These are phyloP conservation scores for Paraphoma sp. DNA, from an alignment of 2,329 filamentous ascomycete genomes.

Conservation along the genomic window DNA sequence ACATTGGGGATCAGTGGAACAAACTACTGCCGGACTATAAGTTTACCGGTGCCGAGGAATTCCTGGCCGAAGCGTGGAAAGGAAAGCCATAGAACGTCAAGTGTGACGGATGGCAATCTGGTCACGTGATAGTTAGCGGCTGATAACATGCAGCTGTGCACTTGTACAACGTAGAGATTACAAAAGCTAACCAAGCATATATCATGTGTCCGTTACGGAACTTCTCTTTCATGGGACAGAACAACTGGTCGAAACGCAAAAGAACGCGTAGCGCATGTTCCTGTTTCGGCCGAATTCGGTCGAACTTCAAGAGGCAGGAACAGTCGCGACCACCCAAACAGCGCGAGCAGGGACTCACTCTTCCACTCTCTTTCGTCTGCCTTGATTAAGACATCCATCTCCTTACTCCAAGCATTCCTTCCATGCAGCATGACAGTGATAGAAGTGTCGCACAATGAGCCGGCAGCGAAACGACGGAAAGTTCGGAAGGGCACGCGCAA, in stretches of 20 bases:
- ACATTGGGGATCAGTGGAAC: conserved; percentile 53
- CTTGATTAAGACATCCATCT: not conserved
- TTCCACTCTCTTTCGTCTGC: not conserved
- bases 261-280: not conserved
- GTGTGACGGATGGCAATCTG: too few relatives aligned
- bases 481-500: conserved; percentile 48
- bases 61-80: conserved; percentile 47
- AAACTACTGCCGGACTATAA: conserved; percentile 50
- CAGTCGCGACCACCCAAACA: not conserved
- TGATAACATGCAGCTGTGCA: too few relatives aligned
- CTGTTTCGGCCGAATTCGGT: not conserved
- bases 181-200: too few relatives aligned
- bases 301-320: not conserved
- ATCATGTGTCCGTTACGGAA: too few relatives aligned
- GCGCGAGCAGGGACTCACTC: too few relatives aligned
- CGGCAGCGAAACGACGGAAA: conserved; percentile 26
- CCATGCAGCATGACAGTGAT: too few relatives aligned
- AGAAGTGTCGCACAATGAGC: not conserved
- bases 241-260: conserved; percentile 26
- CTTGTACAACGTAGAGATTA: too few relatives aligned
- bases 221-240: too few relatives aligned
- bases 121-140: too few relatives aligned
- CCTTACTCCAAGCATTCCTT: too few relatives aligned
- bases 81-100: conserved; percentile 30
- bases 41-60: conserved; percentile 49